These are phyloP conservation scores for Aristolochia contorta DNA, from an alignment of 164 flowering plant species.

Conservation along the genomic window DNA sequence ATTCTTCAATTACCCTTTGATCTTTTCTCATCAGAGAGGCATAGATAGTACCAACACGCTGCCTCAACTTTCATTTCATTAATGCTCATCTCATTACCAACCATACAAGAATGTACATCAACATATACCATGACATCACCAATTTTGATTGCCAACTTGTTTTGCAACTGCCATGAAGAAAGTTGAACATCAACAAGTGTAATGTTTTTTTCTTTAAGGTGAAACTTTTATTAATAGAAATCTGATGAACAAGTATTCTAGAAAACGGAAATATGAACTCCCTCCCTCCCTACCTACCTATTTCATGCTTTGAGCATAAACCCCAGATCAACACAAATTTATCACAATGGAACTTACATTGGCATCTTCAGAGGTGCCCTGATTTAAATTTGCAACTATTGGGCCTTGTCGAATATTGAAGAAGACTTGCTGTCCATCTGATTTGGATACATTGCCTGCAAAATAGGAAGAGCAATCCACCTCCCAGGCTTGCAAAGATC, in stretches of 20 bases:
- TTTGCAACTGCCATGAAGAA: too few relatives aligned
- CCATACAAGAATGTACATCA: conserved; percentile 23
- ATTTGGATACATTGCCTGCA: conserved; percentile 26
- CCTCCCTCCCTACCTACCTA: too few relatives aligned
- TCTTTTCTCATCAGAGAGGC: conserved; percentile 56
- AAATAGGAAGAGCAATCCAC: conserved; percentile 20
- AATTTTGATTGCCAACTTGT: conserved; percentile 31
- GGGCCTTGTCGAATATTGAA: conserved; percentile 17
- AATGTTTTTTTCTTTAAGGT: too few relatives aligned
- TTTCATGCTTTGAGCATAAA: too few relatives aligned
- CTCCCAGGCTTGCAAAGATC: conserved; percentile 23
- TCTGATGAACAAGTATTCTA: too few relatives aligned
- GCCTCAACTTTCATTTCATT: conserved; percentile 60
- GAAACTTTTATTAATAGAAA: too few relatives aligned
- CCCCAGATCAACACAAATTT: not conserved
- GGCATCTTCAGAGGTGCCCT: conserved; percentile 4
- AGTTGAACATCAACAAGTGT: too few relatives aligned
- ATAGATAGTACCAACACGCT: conserved; percentile 72
- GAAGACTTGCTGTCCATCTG: conserved; percentile 16
- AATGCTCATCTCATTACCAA: conserved; percentile 28
- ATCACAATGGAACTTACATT: conserved; percentile 27
- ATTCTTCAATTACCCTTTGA: conserved; percentile 38
- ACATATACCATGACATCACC: conserved; percentile 40
- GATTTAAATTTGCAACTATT: conserved; percentile 9
- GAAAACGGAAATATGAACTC: too few relatives aligned